phyloP scores from a whole-genome alignment of 2,329 filamentous ascomycete genomes.

The Uncinocarpus reesii region DNA sequence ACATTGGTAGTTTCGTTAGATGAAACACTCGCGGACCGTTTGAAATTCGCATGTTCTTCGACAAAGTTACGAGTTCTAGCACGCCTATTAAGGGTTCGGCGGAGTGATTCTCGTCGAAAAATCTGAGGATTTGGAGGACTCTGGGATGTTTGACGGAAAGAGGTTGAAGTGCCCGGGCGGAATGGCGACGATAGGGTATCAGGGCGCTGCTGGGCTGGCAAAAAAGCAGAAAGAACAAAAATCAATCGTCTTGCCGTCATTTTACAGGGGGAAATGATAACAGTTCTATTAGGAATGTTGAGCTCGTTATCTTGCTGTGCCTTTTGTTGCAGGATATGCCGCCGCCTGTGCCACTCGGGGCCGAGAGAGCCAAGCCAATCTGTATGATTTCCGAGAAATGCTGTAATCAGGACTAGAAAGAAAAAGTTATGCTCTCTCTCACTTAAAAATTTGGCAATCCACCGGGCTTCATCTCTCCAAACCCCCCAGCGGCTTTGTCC shows the following conservation, averaged over 20 bases:
- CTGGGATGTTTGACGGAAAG: constrained; percentile 42
- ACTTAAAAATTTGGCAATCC: constrained; percentile 46
- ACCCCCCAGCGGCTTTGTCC: constrained; percentile 51
- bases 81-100: constrained; percentile 44
- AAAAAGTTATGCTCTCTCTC: constrained; percentile 50
- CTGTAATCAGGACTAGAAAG: constrained; percentile 49
- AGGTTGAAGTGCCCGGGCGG: constrained; percentile 36
- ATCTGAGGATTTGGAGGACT: constrained; percentile 44
- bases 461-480: constrained; percentile 52
- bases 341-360: constrained; percentile 45
- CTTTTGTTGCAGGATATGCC: constrained; percentile 43
- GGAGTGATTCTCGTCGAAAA: constrained; percentile 44
- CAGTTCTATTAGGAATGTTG: constrained; percentile 43
- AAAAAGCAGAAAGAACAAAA: constrained; percentile 49
- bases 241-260: constrained; percentile 50
- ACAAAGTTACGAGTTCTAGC: constrained; percentile 39
- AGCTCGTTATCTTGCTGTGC: constrained; percentile 39
- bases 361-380: constrained; percentile 49
- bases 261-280: constrained; percentile 49
- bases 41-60: constrained; percentile 26
- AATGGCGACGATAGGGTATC: constrained; percentile 32
- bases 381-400: constrained; percentile 50
- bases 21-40: constrained; percentile 37
- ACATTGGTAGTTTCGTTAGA: constrained; percentile 35
- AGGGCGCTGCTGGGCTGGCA: constrained; percentile 41